Evolutionary conservation across 2,329 filamentous ascomycete species (phyloP).

Genomic region (Calonectria honghensis): DNA sequence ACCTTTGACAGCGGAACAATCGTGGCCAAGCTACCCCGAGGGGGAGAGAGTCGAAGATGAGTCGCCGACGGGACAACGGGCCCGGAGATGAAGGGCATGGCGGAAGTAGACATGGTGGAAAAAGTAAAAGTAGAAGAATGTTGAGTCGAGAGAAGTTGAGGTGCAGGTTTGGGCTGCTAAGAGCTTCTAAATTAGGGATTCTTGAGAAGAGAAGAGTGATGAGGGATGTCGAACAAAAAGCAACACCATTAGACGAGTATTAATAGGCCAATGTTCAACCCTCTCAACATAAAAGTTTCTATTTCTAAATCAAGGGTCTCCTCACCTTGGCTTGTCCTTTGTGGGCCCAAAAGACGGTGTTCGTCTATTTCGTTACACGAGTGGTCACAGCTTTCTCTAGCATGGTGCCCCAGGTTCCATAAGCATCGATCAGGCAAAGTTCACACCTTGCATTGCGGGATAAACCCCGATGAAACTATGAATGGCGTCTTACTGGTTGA

Average conservation of each 20-base stretch:
- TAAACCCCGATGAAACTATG: background rate
- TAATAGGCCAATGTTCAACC: background rate
- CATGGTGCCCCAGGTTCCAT: background rate
- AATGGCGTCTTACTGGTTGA: no score
- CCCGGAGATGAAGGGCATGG: constrained; percentile 8
- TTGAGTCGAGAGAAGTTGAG: background rate
- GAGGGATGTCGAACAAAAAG: background rate
- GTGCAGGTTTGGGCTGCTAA: background rate
- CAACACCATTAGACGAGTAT: background rate
- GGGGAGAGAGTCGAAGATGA: background rate
- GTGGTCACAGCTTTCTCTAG: background rate
- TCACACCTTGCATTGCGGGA: background rate
- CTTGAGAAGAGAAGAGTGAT: background rate
- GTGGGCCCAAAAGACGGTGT: no score
- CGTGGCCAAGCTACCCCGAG: background rate
- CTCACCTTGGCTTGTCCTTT: background rate
- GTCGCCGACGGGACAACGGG: background rate
- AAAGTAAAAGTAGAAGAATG: background rate
- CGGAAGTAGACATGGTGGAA: background rate
- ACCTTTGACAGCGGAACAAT: background rate
- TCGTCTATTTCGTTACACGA: background rate
- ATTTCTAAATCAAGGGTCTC: background rate
- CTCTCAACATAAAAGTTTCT: background rate
- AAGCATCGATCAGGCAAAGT: background rate
- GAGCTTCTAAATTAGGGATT: background rate